Evolutionary conservation across 2,329 filamentous ascomycete genomes (phyloP), one percentile per base, ranked within the genome.

Genomic region (Diaporthe sp.): DNA sequence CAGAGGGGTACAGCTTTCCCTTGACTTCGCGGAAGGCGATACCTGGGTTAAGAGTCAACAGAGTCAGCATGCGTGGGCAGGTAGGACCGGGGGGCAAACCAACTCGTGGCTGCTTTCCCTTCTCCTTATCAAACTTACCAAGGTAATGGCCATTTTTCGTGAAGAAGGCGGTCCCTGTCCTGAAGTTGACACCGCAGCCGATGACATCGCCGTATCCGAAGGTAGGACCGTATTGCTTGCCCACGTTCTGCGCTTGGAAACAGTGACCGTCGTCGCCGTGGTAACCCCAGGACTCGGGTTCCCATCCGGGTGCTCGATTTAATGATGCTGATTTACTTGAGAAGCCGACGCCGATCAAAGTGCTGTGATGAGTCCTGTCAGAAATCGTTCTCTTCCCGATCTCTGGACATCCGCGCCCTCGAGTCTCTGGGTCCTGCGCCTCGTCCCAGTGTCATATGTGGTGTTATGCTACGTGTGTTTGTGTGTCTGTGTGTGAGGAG

Each of bases 11-110:
- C n/a, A 94, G 81, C 79, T 90, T 89, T 15, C 89, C 88, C 75
- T 87, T 85, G 68, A 95, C 86, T 76, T 94, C 91, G 63, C 88
- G 86, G 80, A 95, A 95, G 15, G 94, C 94, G 68, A 85, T 89
- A 37, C 92, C 95, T 95, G 78, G 69, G 58, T 10, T 27, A 53
- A 44, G 13, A 66, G 13, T 39, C 61, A 44, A 53, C 75, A 61
- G 25, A 69, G 77, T 84, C 71, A 85, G 78, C 53, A 70, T 56
- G 37, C n/a, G 25, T 19, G 56, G 66, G 71, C 37, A 73, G 42
- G 35, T 61, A 70, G 15, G 10, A 65, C 44, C 56, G 53, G 27
- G 53, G 27, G 19, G 4, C 42, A 35, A 10, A n/a, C 17, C 63
- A 13, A 30, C 53, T 32, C 72, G 66, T 63, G 69, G 71, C 79